These are phyloP conservation scores for Lepiota subincarnata DNA, from an alignment of 768 basidiomycete species.

Conservation along the genomic window DNA sequence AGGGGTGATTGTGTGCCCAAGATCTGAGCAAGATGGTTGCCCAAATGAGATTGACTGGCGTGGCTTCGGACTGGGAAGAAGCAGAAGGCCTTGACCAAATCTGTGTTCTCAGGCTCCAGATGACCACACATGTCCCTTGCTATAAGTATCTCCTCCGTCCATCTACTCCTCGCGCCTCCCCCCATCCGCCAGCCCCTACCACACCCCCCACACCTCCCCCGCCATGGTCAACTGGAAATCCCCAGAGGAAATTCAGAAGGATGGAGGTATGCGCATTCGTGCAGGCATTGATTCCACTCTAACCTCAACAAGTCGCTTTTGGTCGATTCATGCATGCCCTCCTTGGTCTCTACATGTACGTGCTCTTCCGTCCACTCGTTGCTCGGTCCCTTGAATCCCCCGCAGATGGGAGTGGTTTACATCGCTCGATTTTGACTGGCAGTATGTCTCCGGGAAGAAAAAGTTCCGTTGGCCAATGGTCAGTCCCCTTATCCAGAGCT, in stretches of 20 bases:
- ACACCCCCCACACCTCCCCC: background rate
- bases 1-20: background rate
- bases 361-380: slow-evolving; percentile 10
- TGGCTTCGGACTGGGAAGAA: slow-evolving; percentile 4
- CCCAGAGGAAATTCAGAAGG: slow-evolving; percentile 37
- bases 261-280: slow-evolving; percentile 35
- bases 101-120: background rate
- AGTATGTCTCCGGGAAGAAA: slow-evolving; percentile 51
- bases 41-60: slow-evolving; percentile 5
- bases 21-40: slow-evolving; percentile 1
- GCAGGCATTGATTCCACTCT: background rate
- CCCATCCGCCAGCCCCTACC: slow-evolving; percentile 6
- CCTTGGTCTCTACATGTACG: slow-evolving; percentile 58
- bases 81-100: slow-evolving; percentile 1
- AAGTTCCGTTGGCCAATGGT: slow-evolving; percentile 69
- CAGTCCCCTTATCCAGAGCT: background rate
- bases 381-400: slow-evolving; percentile 3
- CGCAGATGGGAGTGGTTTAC: slow-evolving; percentile 65
- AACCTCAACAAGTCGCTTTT: slow-evolving; percentile 33
- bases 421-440: slow-evolving; percentile 62
- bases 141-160: slow-evolving; percentile 19
- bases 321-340: slow-evolving; percentile 57
- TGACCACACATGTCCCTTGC: slow-evolving; percentile 6
- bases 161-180: slow-evolving; percentile 14
- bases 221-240: slow-evolving; percentile 61